Evolutionary conservation across 768 basidiomycete species (phyloP), one percentile per base, ranked within the genome.

Genomic region (Russula griseocarnosa): DNA sequence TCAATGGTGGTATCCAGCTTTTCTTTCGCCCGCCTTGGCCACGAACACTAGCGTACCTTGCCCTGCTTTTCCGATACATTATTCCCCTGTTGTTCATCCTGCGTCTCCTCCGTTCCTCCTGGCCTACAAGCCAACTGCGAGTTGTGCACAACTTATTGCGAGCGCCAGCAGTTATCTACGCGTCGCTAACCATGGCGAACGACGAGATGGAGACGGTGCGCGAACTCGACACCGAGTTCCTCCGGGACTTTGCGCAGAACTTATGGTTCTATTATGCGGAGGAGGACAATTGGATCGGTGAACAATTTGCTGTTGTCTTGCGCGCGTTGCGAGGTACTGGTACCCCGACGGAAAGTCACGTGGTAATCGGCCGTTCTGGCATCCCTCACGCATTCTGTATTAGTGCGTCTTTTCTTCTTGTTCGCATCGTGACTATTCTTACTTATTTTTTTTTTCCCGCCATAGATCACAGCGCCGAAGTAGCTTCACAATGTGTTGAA

Each of bases 241-340:
- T 85, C 55, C 71, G 71, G 44, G 63, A 76, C 47, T 74, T 77
- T 52, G 69, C 78, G 18, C 75, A 77, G 66, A 66, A 71, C 10
- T 38, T 83, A 20, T 81, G 76, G 69, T 74, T 87, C 22, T 86
- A 84, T 70, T 89, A 84, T 74, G 88, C 83, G 3, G 76, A 81
- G 44, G 36, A 74, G 7, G 89, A 91, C 70, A 81, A 80, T 51
- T 91, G 89, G 88, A 86, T 92, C 46, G 86, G 86, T 9, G 74
- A 78, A 55, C 79, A 87, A 58, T 81, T 78, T 63, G 73, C 77
- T 20, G 62, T 67, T 7, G 74, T 89, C 18, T 32, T 66, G 49
- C 30, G 44, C 18, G 52, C 38, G 14, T 66, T 86, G 40, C 70
- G 67, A 3, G 73, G 70, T 5, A 73, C 86, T 30, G 28, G 28